Evolutionary conservation across 495 filamentous ascomycete species (phyloP).

Genomic region (Podospora pseudopauciseta): DNA sequence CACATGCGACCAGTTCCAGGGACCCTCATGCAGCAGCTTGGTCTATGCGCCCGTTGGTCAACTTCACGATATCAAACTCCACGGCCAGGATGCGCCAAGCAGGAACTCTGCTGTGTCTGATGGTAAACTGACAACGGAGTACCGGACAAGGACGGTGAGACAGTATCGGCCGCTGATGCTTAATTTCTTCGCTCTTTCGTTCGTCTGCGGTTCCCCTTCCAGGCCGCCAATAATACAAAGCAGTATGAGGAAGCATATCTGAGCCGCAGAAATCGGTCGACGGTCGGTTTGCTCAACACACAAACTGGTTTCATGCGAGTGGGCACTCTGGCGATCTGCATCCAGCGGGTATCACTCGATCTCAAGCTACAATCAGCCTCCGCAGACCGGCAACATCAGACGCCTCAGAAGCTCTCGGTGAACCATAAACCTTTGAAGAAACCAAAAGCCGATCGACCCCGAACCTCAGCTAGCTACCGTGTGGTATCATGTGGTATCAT

Average conservation of each 20-base stretch:
- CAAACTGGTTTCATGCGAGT: slow-evolving; percentile 6
- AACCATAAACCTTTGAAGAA: not conserved
- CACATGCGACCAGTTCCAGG: slow-evolving; percentile 28
- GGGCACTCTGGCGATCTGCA: not conserved
- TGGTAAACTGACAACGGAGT: too few relatives aligned
- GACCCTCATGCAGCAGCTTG: slow-evolving; percentile 26
- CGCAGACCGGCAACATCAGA: not conserved
- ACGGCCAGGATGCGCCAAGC: too few relatives aligned
- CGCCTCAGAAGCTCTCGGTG: not conserved
- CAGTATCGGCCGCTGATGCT: too few relatives aligned
- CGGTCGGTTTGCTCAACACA: too few relatives aligned
- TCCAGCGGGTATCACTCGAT: not conserved
- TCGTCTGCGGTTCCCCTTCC: too few relatives aligned
- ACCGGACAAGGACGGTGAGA: too few relatives aligned
- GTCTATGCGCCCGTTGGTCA: slow-evolving; percentile 25
- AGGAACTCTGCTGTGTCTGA: too few relatives aligned
- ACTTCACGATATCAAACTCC: slow-evolving; percentile 19
- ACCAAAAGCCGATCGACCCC: not conserved
- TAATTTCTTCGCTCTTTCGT: too few relatives aligned
- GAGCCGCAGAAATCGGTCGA: not conserved
- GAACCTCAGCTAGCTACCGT: not conserved
- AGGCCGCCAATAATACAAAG: too few relatives aligned
- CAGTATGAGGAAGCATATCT: not conserved
- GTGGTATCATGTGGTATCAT: not conserved
- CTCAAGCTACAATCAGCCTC: not conserved